Conservation (phyloP, 2,329 filamentous ascomycete genomes). For the Ceratocystis ficicola region DNA sequence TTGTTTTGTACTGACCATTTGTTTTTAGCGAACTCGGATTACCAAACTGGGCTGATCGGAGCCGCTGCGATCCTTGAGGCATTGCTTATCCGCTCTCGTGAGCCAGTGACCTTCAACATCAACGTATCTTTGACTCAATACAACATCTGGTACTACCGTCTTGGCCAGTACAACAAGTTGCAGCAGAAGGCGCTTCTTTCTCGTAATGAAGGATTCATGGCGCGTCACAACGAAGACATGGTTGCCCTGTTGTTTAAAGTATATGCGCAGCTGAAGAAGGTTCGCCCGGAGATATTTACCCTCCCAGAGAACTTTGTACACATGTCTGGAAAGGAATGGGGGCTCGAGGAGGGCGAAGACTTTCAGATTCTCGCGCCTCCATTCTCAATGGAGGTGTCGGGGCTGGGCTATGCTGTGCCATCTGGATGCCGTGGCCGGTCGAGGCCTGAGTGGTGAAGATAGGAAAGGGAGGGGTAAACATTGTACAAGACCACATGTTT, state of each 20-base stretch:
- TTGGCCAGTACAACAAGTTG: constrained; percentile 24
- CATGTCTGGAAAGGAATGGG: constrained; percentile 21
- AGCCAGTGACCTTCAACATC: constrained; percentile 24
- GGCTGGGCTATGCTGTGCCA: constrained; percentile 18
- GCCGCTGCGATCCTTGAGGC: constrained; percentile 24
- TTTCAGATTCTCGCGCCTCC: constrained; percentile 20
- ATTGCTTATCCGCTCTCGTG: constrained; percentile 23
- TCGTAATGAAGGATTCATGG: constrained; percentile 23
- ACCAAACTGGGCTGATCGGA: constrained; percentile 25
- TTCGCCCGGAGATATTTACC: constrained; percentile 21
- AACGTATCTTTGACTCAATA: constrained; percentile 27
- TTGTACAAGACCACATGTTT: background rate
- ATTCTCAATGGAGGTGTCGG: constrained; percentile 18
- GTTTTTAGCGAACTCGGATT: constrained; percentile 25
- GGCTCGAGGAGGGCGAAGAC: constrained; percentile 16
- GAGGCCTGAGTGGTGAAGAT: constrained; percentile 18
- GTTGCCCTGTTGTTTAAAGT: constrained; percentile 18
- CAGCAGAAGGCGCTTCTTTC: constrained; percentile 22
- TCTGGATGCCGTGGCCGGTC: constrained; percentile 21
- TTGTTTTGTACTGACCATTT: background rate
- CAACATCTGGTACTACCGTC: constrained; percentile 26
- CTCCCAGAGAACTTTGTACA: constrained; percentile 21
- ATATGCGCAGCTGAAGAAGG: constrained; percentile 13
- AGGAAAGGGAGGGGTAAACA: background rate
- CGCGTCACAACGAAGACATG: constrained; percentile 26